Evolutionary conservation across 169 alveolate species (phyloP).

Genomic region (Blepharisma undulans): DNA sequence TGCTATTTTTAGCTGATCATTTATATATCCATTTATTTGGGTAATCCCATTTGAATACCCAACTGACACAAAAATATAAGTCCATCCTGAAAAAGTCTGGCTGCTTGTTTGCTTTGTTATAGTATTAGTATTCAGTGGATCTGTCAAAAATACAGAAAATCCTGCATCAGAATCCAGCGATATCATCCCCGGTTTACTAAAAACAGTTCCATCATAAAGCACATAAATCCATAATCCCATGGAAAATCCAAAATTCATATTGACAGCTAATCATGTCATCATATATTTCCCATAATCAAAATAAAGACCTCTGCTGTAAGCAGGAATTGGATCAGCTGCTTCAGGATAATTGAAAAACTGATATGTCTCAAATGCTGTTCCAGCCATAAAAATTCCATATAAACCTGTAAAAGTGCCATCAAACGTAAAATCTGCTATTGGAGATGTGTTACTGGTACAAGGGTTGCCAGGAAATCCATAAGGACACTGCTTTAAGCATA

Average conservation of each 20-base stretch:
- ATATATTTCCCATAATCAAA: neutral
- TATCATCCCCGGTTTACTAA: neutral
- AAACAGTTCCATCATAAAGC: neutral
- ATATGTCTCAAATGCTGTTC: neutral
- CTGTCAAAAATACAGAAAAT: neutral
- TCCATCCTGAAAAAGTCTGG: neutral
- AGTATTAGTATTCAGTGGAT: neutral
- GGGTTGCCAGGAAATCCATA: neutral
- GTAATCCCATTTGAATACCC: neutral
- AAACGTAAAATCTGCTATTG: neutral
- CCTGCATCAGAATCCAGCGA: neutral
- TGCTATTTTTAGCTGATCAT: neutral
- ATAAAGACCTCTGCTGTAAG: neutral
- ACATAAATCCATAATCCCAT: neutral
- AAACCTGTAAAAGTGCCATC: neutral
- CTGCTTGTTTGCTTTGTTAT: neutral
- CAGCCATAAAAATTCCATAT: neutral
- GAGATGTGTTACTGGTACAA: neutral
- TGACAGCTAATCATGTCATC: neutral
- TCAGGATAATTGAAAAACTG: neutral
- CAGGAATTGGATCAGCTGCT: neutral
- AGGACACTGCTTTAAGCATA: neutral
- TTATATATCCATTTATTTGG: neutral
- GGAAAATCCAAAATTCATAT: neutral
- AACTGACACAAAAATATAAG: neutral